Evolutionary conservation across 148 eudicot genomes (phyloP), one percentile per base, ranked within the genome.

Genomic region (Silene conica): DNA sequence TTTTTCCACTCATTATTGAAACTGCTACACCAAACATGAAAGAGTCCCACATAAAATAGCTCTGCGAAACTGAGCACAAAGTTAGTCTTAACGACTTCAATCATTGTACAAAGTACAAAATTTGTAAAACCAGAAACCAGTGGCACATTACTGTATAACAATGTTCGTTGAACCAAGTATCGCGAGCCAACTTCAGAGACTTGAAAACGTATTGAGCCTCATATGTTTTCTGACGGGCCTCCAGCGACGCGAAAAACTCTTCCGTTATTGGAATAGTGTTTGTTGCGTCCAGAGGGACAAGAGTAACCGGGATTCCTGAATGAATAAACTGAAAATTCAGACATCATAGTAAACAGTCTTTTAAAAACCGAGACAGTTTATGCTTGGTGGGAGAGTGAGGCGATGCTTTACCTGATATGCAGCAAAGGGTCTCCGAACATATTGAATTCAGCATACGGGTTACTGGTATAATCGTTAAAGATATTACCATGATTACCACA

Each of bases 351-450:
- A 18, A 65, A 15, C 46, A 34, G 41, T 34, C 41, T 1, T 34
- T 3, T 34, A 34, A 34, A 34, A 34, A 4, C 41, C 41, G 41
- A 34, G 41, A 34, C 41, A 34, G 41, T 34, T 2, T 34, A 34
- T 5, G 41, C 5, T 34, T 34, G 41, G 41, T 34, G 3, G 41
- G 41, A 34, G 8, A 64, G 21, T 18, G 45, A 15, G 13, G 31
- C 0, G 45, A 63, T 48, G 45, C 4, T 1, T 26, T 61, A 94
- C 98, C 91, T 91, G 90, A 73, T 88, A 89, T 15, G 98, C 97
- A 70, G 97, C 97, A 86, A 94, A 94, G 98, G 98, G 79, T 94
- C 98, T 52, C 79, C 85, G 72, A 89, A 94, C 22, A 94, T 71
- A 71, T 94, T 94, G 81, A 85, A 94, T 80, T 94, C 98, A 20